phyloP scores from a whole-genome alignment of 805 yeast species.

The Teunomyces tritomae region DNA sequence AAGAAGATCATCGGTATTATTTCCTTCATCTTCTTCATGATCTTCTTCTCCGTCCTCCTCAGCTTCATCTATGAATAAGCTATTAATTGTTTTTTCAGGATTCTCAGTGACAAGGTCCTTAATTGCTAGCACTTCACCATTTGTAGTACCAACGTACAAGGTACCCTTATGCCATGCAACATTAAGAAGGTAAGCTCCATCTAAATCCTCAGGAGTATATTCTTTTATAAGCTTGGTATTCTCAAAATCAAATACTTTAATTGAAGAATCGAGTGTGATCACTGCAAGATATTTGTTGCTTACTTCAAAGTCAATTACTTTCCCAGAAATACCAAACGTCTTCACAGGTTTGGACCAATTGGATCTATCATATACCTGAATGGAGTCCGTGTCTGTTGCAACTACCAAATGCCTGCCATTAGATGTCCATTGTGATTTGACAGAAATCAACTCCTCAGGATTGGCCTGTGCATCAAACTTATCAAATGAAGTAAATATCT shows the following conservation, averaged over 20 bases:
- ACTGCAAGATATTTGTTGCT: slow-evolving; percentile 61
- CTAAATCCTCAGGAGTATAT: slow-evolving; percentile 8
- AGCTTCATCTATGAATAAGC: slow-evolving; percentile 13
- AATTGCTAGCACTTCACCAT: slow-evolving; percentile 37
- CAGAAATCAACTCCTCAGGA: slow-evolving; percentile 44
- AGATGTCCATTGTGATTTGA: slow-evolving; percentile 68
- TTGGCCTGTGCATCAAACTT: slow-evolving; percentile 42
- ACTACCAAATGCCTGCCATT: slow-evolving; percentile 67
- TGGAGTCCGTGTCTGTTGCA: slow-evolving; percentile 51
- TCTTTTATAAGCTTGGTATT: slow-evolving; percentile 7
- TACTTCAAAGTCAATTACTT: slow-evolving; percentile 52
- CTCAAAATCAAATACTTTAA: slow-evolving; percentile 56
- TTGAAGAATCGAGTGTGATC: slow-evolving; percentile 47
- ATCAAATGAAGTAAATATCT: slow-evolving; percentile 30
- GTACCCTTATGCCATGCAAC: slow-evolving; percentile 25
- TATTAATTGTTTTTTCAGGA: not conserved
- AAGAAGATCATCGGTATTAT: slow-evolving; percentile 17
- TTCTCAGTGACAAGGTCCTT: slow-evolving; percentile 15
- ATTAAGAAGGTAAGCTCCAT: slow-evolving; percentile 26
- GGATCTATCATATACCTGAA: slow-evolving; percentile 44
- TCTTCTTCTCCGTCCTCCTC: slow-evolving; percentile 19
- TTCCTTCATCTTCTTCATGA: slow-evolving; percentile 20
- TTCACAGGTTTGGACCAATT: slow-evolving; percentile 25
- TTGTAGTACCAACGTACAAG: slow-evolving; percentile 42
- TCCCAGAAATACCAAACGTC: slow-evolving; percentile 13